Conservation (phyloP, 495 filamentous ascomycete genomes). For the Aspergillus heteromorphus region DNA sequence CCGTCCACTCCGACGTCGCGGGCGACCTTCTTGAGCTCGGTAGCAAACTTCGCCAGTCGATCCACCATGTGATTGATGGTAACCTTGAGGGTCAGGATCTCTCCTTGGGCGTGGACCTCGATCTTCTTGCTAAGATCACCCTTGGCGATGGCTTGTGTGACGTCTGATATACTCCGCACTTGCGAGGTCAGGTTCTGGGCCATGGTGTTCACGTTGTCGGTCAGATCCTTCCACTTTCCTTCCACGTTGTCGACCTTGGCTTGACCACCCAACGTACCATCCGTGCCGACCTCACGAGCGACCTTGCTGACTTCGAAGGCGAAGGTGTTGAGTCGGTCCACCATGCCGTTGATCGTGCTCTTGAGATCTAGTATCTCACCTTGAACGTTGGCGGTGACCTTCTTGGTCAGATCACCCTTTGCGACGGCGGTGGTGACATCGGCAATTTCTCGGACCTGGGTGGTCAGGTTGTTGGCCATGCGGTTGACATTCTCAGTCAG, state of each 20-base stretch:
- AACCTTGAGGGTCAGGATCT: conserved; percentile 88
- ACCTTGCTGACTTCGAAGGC: conserved; percentile 99
- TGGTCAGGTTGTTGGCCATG: conserved; percentile 98
- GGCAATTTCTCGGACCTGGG: conserved; percentile 96
- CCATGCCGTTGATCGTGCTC: conserved; percentile 99
- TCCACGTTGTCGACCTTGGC: conserved; percentile 96
- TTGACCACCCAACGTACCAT: conserved; percentile 92
- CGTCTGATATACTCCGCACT: conserved; percentile 92
- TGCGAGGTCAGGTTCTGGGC: conserved; percentile 92
- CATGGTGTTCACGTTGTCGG: conserved; percentile 86
- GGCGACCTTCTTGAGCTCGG: conserved; percentile 91
- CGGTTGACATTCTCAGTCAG: conserved; percentile 97
- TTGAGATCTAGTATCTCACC: conserved; percentile 95
- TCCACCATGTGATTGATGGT: conserved; percentile 99
- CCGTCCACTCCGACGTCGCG: conserved; percentile 97
- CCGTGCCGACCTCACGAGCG: conserved; percentile 94
- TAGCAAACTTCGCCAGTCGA: conserved; percentile 92
- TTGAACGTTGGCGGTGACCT: conserved; percentile 92
- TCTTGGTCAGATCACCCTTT: conserved; percentile 87
- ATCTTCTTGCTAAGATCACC: conserved; percentile 95
- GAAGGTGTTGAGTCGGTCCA: conserved; percentile 93
- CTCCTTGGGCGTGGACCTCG: conserved; percentile 90
- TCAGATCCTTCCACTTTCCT: conserved; percentile 99
- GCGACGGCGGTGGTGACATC: conserved; percentile 97
- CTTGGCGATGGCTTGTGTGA: conserved; percentile 94